Evolutionary conservation across 768 basidiomycete species (phyloP).

Genomic region (Trametes cubensis): DNA sequence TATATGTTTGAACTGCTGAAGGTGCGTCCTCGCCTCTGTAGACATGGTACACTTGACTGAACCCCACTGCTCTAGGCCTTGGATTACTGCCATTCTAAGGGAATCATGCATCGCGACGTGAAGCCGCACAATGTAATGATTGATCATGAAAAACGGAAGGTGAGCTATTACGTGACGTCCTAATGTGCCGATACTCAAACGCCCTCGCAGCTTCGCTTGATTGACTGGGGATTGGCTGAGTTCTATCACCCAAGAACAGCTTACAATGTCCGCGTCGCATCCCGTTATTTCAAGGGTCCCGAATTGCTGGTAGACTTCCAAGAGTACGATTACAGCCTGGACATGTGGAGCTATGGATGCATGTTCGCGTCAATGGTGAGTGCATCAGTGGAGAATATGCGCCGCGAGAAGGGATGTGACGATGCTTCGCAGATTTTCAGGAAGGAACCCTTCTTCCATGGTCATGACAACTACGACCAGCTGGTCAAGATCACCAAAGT

Average conservation of each 20-base stretch:
- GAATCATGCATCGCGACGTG: slow-evolving; percentile 98
- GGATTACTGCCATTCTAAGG: slow-evolving; percentile 97
- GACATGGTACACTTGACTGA: slow-evolving; percentile 1
- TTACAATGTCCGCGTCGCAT: slow-evolving; percentile 97
- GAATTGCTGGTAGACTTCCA: slow-evolving; percentile 97
- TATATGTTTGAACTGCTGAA: slow-evolving; percentile 98
- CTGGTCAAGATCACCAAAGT: slow-evolving; percentile 98
- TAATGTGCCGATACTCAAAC: background rate
- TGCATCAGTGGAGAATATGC: slow-evolving; percentile 1
- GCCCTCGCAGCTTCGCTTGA: slow-evolving; percentile 74
- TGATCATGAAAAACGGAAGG: slow-evolving; percentile 95
- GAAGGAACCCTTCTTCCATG: slow-evolving; percentile 99
- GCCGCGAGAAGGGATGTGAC: background rate
- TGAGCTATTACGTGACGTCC: slow-evolving; percentile 32
- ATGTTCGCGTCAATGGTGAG: slow-evolving; percentile 99
- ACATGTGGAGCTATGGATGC: slow-evolving; percentile 99
- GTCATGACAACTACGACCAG: slow-evolving; percentile 98
- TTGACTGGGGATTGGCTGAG: slow-evolving; percentile 99
- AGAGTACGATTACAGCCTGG: slow-evolving; percentile 96
- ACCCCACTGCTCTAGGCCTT: slow-evolving; percentile 59
- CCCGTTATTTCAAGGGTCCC: slow-evolving; percentile 97
- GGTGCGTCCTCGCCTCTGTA: slow-evolving; percentile 41
- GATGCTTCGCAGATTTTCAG: slow-evolving; percentile 79
- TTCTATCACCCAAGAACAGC: slow-evolving; percentile 98
- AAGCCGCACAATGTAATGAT: slow-evolving; percentile 99